These are phyloP conservation scores for Pseudonectria foliicola DNA, from an alignment of 2,329 filamentous ascomycete species.

Conservation along the genomic window DNA sequence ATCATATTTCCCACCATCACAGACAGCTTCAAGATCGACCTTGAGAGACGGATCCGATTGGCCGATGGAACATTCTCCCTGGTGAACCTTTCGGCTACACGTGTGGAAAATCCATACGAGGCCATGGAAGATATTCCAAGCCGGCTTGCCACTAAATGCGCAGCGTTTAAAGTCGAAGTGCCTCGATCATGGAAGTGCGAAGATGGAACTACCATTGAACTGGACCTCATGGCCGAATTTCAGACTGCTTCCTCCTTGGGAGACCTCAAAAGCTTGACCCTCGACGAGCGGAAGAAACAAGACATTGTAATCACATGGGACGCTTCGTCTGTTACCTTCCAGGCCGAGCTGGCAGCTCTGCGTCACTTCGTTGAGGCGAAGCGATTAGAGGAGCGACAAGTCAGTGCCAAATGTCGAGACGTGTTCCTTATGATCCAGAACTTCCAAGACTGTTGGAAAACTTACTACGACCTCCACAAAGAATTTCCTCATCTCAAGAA, in stretches of 20 bases:
- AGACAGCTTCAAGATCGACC: conserved; percentile 23
- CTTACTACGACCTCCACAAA: conserved; percentile 16
- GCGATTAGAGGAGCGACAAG: conserved; percentile 9
- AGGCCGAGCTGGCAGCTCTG: conserved; percentile 27
- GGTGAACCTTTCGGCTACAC: conserved; percentile 15
- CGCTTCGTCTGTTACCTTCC: conserved; percentile 20
- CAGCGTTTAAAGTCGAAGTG: conserved; percentile 29
- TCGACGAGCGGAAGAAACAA: conserved; percentile 12
- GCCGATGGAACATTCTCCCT: conserved; percentile 18
- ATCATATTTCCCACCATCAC: conserved; percentile 20
- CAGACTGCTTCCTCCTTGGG: conserved; percentile 44
- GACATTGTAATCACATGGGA: conserved; percentile 24
- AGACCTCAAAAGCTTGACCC: conserved; percentile 9
- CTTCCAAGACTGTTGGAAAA: conserved; percentile 19
- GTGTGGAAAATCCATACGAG: conserved; percentile 27
- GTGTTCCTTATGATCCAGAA: conserved; percentile 28
- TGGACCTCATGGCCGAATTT: conserved; percentile 57
- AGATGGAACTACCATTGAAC: conserved; percentile 15
- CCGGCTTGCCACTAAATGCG: conserved; percentile 13
- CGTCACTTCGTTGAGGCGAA: conserved; percentile 17
- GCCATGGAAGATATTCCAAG: conserved; percentile 5
- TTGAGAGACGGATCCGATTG: conserved; percentile 15
- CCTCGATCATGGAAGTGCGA: conserved; percentile 22
- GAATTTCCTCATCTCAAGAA: conserved; percentile 28
- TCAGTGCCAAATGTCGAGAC: conserved; percentile 13